Percentiles rank a stretch among this genome's conserved stretches.
These are phyloP conservation scores for Talaromyces sp. DNA, from an alignment of 2,329 filamentous ascomycete species.

Conservation along the genomic window DNA sequence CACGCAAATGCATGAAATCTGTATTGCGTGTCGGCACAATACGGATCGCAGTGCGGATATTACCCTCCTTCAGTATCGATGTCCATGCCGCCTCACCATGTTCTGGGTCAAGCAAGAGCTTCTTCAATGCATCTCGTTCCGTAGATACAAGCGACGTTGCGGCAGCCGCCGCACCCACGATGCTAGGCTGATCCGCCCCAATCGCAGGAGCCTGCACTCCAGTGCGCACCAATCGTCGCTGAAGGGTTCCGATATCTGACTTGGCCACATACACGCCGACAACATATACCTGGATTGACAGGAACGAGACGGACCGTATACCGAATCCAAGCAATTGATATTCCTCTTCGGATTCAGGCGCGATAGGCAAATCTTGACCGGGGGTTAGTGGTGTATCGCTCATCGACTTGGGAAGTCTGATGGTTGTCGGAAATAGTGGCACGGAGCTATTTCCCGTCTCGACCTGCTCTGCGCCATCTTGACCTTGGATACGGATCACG, in stretches of 20 bases:
- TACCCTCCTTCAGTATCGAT: conserved; percentile 61
- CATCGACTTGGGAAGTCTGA: conserved; percentile 56
- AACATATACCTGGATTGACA: conserved; percentile 89
- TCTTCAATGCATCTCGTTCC: conserved; percentile 72
- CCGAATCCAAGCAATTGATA: conserved; percentile 88
- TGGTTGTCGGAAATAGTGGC: conserved; percentile 70
- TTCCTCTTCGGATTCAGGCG: conserved; percentile 54
- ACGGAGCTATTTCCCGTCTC: conserved; percentile 78
- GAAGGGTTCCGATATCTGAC: conserved; percentile 74
- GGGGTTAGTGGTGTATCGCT: conserved; percentile 32
- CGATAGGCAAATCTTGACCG: conserved; percentile 37
- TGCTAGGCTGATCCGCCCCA: conserved; percentile 45
- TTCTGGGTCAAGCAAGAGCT: conserved; percentile 65
- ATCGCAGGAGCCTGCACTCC: conserved; percentile 43
- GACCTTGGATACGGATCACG: conserved; percentile 40
- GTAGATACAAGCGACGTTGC: conserved; percentile 79
- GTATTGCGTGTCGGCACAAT: conserved; percentile 91
- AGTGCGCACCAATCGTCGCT: conserved; percentile 70
- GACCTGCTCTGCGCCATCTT: conserved; percentile 68
- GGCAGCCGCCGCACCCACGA: conserved; percentile 38
- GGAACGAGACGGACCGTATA: conserved; percentile 82
- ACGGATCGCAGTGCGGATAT: conserved; percentile 73
- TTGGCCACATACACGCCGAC: conserved; percentile 89
- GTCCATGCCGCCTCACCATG: conserved; percentile 73
- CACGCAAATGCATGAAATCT: conserved; percentile 86